These are phyloP conservation scores for Mollisiaceae sp. DNA, from an alignment of 2,329 filamentous ascomycete species.

Conservation along the genomic window DNA sequence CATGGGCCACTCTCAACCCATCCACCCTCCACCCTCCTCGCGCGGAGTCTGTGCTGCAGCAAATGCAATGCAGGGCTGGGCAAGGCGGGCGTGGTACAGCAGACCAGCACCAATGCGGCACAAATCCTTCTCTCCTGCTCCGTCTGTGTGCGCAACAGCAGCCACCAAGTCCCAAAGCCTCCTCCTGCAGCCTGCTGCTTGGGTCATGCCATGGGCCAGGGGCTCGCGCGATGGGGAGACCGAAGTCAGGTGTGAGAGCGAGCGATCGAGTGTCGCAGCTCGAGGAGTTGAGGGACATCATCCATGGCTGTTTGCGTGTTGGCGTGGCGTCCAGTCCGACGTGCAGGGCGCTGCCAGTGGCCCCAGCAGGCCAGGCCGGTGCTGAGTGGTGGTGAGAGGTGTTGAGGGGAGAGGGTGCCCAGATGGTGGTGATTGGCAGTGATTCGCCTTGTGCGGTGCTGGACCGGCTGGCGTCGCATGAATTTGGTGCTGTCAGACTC, in stretches of 20 bases:
- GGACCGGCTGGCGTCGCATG: slow-evolving; percentile 27
- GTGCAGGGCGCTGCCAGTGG: slow-evolving; percentile 17
- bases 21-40: not conserved
- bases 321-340: slow-evolving; percentile 29
- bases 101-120: slow-evolving; percentile 20
- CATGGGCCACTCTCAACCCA: slow-evolving; percentile 8
- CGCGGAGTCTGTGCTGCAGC: slow-evolving; percentile 19
- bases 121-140: slow-evolving; percentile 21
- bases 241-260: slow-evolving; percentile 17
- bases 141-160: not conserved
- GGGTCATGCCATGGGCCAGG: slow-evolving; percentile 24
- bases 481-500: slow-evolving; percentile 31
- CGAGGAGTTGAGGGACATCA: no score
- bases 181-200: slow-evolving; percentile 21
- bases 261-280: slow-evolving; percentile 28
- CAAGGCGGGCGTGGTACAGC: slow-evolving; percentile 21
- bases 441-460: slow-evolving; percentile 14
- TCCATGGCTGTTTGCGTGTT: slow-evolving; percentile 29
- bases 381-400: not conserved
- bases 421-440: not conserved
- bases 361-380: not conserved
- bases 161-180: slow-evolving; percentile 7
- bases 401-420: not conserved
- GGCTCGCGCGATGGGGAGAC: slow-evolving; percentile 15
- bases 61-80: slow-evolving; percentile 11